Conservation (phyloP, 2,329 filamentous ascomycete genomes). For the Fusarium sacchari region DNA sequence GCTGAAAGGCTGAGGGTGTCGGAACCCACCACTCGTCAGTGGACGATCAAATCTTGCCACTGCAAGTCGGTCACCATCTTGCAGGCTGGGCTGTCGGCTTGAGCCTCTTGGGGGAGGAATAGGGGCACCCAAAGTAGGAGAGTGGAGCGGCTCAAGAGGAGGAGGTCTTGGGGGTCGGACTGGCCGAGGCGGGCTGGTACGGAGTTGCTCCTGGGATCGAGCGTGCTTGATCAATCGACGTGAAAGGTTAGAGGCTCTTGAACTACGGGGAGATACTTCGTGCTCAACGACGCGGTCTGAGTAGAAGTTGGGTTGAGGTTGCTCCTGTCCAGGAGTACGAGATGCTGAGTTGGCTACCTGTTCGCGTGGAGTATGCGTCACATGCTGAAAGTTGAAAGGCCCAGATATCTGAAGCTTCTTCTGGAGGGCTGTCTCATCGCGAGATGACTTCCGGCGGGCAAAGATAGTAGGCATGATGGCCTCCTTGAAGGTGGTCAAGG, state of each 20-base stretch:
- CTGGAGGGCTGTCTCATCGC: slow-evolving; percentile 46
- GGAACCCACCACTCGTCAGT: slow-evolving; percentile 57
- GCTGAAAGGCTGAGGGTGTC: slow-evolving; percentile 56
- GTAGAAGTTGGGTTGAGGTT: slow-evolving; percentile 61
- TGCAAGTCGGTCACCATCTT: slow-evolving; percentile 53
- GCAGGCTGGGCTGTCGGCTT: slow-evolving; percentile 62
- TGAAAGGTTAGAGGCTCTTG: slow-evolving; percentile 42
- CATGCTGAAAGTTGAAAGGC: slow-evolving; percentile 74
- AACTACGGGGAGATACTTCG: slow-evolving; percentile 26
- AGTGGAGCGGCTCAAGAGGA: slow-evolving; percentile 36
- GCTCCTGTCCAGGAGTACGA: slow-evolving; percentile 51
- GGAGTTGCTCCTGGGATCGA: slow-evolving; percentile 62
- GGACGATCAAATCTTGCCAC: slow-evolving; percentile 54
- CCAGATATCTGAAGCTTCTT: slow-evolving; percentile 66
- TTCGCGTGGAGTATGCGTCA: slow-evolving; percentile 66
- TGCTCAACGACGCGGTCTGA: slow-evolving; percentile 31
- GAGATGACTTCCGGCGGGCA: slow-evolving; percentile 56
- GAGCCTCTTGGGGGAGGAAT: slow-evolving; percentile 64
- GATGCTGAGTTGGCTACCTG: slow-evolving; percentile 54
- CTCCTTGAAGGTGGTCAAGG: slow-evolving; percentile 52
- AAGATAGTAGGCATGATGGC: slow-evolving; percentile 63
- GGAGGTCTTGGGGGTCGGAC: slow-evolving; percentile 54
- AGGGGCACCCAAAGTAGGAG: slow-evolving; percentile 50
- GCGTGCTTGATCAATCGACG: slow-evolving; percentile 55
- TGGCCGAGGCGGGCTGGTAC: slow-evolving; percentile 59